Evolutionary conservation across 768 basidiomycete species (phyloP).

Genomic region (Mycena galericulata): DNA sequence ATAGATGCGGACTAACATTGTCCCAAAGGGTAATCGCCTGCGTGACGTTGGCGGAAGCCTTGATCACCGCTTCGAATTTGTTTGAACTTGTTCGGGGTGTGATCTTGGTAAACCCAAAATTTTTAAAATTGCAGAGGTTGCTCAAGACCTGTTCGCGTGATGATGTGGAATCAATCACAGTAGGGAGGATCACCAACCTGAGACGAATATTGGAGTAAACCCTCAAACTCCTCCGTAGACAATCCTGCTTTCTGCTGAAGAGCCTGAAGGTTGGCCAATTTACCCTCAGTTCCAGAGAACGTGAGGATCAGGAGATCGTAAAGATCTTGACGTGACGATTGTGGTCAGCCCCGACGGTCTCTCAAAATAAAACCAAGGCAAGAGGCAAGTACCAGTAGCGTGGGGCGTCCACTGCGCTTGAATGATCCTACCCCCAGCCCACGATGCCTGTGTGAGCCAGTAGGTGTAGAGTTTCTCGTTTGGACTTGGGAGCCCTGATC

Average conservation of each 20-base stretch:
- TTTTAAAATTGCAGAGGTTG: constrained; percentile 81
- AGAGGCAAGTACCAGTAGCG: constrained; percentile 48
- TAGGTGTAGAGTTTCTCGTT: constrained; percentile 87
- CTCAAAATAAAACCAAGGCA: not conserved
- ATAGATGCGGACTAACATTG: constrained; percentile 53
- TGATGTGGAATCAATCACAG: constrained; percentile 1
- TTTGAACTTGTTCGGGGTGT: constrained; percentile 73
- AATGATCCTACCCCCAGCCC: constrained; percentile 88
- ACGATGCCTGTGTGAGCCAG: constrained; percentile 75
- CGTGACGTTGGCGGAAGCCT: constrained; percentile 67
- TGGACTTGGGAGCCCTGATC: constrained; percentile 52
- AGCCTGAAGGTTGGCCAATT: constrained; percentile 65
- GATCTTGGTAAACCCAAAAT: constrained; percentile 90
- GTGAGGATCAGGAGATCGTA: constrained; percentile 79
- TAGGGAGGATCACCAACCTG: constrained; percentile 62
- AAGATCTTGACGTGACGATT: constrained; percentile 58
- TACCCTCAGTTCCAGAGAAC: constrained; percentile 68
- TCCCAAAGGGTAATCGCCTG: constrained; percentile 73
- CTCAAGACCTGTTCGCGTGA: constrained; percentile 58
- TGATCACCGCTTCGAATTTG: constrained; percentile 74
- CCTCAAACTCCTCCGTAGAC: constrained; percentile 71
- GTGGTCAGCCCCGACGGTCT: too few relatives aligned
- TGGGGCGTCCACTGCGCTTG: constrained; percentile 87
- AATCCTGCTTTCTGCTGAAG: constrained; percentile 69
- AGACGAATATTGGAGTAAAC: constrained; percentile 75